These are phyloP conservation scores for Sesbania bispinosa DNA, from an alignment of 306 rosid species.

Conservation along the genomic window DNA sequence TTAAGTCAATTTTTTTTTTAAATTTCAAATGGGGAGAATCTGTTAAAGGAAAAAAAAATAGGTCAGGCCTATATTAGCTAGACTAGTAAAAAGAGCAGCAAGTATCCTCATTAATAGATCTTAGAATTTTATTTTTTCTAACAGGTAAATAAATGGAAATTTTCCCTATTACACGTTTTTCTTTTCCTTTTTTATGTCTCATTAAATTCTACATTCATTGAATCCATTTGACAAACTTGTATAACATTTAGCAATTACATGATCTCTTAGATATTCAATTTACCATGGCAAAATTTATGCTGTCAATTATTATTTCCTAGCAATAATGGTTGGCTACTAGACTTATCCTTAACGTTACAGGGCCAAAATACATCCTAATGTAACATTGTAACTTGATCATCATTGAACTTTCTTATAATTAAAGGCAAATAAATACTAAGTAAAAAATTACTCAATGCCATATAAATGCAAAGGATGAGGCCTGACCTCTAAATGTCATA, in stretches of 20 bases:
- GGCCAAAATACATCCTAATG: neutral
- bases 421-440: neutral
- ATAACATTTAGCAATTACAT: neutral
- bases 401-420: neutral
- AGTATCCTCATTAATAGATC: neutral
- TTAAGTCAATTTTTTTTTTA: constrained; percentile 1
- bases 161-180: neutral
- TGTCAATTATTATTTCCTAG: neutral
- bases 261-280: neutral
- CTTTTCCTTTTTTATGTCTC: neutral
- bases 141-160: neutral
- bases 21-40: neutral
- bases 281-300: neutral
- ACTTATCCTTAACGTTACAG: neutral
- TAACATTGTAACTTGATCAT: constrained; percentile 5
- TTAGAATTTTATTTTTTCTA: neutral
- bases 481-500: neutral
- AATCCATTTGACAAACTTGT: neutral
- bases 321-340: neutral
- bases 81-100: neutral
- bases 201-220: neutral
- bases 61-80: neutral
- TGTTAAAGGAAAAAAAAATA: neutral
- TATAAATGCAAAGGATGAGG: neutral
- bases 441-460: neutral